A percentile compares a stretch with the other conserved stretches of the same genome.
phyloP scores from a whole-genome alignment of 2,329 filamentous ascomycete genomes.

The Septoria petroselini region DNA sequence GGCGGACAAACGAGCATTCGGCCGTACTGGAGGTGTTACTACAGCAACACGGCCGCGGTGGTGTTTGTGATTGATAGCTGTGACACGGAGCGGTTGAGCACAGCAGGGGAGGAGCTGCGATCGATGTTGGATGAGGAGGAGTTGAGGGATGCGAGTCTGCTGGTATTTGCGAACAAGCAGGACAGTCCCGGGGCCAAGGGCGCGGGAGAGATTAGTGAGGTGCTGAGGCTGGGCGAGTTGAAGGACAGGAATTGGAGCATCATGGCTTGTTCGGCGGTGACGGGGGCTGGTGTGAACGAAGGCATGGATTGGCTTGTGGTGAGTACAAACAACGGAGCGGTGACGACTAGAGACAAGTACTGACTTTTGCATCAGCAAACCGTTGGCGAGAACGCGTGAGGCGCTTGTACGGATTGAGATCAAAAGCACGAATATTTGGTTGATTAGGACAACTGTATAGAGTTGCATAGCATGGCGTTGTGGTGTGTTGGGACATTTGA shows the following conservation, averaged over 20 bases:
- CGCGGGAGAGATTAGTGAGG: constrained; percentile 93
- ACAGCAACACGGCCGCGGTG: constrained; percentile 95
- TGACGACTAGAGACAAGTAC: neutral
- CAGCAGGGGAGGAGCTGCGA: constrained; percentile 84
- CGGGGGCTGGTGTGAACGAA: constrained; percentile 89
- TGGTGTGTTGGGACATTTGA: constrained; percentile 1
- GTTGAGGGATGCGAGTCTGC: constrained; percentile 81
- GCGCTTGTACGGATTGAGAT: neutral
- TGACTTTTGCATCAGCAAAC: constrained; percentile 27
- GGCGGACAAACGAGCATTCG: constrained; percentile 98
- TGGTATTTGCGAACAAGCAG: constrained; percentile 99
- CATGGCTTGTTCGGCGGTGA: constrained; percentile 93
- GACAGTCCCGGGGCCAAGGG: constrained; percentile 96
- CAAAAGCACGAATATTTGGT: constrained; percentile 2
- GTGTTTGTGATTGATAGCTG: constrained; percentile 99
- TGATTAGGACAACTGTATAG: constrained; percentile 5
- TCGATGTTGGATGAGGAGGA: constrained; percentile 98
- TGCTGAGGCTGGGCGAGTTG: constrained; percentile 81
- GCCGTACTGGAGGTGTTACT: constrained; percentile 99
- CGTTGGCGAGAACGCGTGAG: constrained; percentile 28
- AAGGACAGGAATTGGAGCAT: constrained; percentile 99
- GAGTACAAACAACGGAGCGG: constrained; percentile 38
- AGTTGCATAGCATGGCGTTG: constrained; percentile 15
- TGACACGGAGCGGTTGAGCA: constrained; percentile 91
- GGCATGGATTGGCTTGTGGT: constrained; percentile 99